Percentiles rank a stretch among this genome's conserved stretches.
These are phyloP conservation scores for Simplicillium aogashimaense DNA, from an alignment of 2,329 filamentous ascomycete genomes.

Conservation along the genomic window DNA sequence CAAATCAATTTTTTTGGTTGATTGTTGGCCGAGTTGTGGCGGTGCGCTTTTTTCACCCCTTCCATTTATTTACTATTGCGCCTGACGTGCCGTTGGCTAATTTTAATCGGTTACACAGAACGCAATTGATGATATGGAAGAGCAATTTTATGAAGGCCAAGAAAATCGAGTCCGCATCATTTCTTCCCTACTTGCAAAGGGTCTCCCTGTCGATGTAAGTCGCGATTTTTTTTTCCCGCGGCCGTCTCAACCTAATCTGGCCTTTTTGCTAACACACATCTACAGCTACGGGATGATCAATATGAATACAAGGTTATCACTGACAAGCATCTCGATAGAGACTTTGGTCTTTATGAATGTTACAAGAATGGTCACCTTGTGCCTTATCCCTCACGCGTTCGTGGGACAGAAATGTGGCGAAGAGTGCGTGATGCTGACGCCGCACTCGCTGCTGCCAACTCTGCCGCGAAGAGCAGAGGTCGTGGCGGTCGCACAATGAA, in stretches of 20 bases:
- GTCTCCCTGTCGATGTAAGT: slow-evolving; percentile 40
- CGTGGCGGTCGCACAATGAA: slow-evolving; percentile 21
- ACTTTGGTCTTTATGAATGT: slow-evolving; percentile 32
- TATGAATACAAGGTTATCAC: slow-evolving; percentile 35
- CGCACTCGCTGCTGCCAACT: slow-evolving; percentile 19
- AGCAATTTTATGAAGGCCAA: slow-evolving; percentile 33
- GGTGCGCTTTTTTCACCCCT: not conserved
- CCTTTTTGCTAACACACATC: slow-evolving; percentile 14
- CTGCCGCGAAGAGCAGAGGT: slow-evolving; percentile 17
- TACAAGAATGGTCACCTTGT: slow-evolving; percentile 30
- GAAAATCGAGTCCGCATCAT: slow-evolving; percentile 35
- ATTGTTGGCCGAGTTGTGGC: too few species aligned
- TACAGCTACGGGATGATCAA: slow-evolving; percentile 30
- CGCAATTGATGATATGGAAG: slow-evolving; percentile 25
- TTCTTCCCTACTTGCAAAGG: slow-evolving; percentile 29
- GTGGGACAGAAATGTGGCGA: slow-evolving; percentile 31
- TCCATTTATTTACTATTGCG: not conserved
- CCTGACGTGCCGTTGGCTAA: not conserved
- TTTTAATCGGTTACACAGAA: slow-evolving; percentile 18
- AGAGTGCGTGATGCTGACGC: slow-evolving; percentile 25
- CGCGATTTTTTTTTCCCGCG: slow-evolving; percentile 4
- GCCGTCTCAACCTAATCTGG: slow-evolving; percentile 4
- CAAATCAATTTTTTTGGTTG: too few species aligned
- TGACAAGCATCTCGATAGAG: slow-evolving; percentile 29
- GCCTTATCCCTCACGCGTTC: slow-evolving; percentile 32